Conservation (phyloP, 352 stramenopile species). For the Globisporangium carolinianum region DNA sequence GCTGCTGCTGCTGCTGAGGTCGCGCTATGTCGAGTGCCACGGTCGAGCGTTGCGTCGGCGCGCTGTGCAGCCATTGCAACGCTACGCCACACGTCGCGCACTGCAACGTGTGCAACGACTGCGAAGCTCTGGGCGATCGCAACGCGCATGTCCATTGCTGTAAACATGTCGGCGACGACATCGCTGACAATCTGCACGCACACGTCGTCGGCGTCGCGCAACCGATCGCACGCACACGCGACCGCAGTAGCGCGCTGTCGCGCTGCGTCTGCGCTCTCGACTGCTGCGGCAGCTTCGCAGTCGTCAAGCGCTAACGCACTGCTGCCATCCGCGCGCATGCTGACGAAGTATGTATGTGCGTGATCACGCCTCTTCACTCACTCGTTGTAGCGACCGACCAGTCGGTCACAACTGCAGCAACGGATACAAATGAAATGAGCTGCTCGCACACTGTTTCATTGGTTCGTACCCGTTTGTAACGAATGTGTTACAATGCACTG, state of each 20-base stretch:
- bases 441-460: too few relatives aligned
- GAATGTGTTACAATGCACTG: too few relatives aligned
- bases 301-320: too few relatives aligned
- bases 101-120: constrained; percentile 15
- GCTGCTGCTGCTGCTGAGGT: too few relatives aligned
- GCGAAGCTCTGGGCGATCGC: constrained; percentile 25
- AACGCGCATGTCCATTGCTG: constrained; percentile 31
- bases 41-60: constrained; percentile 19
- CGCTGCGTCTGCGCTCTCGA: not conserved
- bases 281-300: not conserved
- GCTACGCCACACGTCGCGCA: constrained; percentile 17
- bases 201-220: constrained; percentile 32
- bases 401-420: too few relatives aligned
- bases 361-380: too few relatives aligned
- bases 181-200: constrained; percentile 26
- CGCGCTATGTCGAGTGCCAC: constrained; percentile 1
- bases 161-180: constrained; percentile 33
- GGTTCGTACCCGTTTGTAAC: too few relatives aligned
- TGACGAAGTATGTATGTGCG: too few relatives aligned
- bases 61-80: constrained; percentile 15
- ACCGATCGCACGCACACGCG: constrained; percentile 2
- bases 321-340: too few relatives aligned
- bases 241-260: constrained; percentile 3
- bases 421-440: too few relatives aligned
- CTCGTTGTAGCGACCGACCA: too few relatives aligned